These are phyloP conservation scores for Tolypocladium tropicale DNA, from an alignment of 2,329 filamentous ascomycete species.

Conservation along the genomic window DNA sequence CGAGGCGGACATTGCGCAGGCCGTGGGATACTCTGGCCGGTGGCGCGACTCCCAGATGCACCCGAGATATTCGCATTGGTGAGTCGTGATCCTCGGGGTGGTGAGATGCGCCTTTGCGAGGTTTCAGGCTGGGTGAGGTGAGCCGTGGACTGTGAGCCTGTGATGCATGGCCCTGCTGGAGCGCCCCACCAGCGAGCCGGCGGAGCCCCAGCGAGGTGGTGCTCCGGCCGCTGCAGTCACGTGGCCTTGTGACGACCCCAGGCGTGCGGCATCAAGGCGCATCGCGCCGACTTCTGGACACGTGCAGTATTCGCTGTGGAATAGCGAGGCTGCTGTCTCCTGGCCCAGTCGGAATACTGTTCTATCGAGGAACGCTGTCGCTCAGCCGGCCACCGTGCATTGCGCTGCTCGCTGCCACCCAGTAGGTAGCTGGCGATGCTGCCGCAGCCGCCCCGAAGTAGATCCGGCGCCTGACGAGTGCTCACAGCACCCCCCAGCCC, in stretches of 20 bases:
- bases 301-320: neutral
- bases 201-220: neutral
- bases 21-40: slow-evolving; percentile 10
- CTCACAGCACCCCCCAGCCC: neutral
- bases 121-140: neutral
- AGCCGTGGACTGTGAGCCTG: neutral
- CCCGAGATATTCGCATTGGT: slow-evolving; percentile 5
- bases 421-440: slow-evolving; percentile 2
- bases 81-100: neutral
- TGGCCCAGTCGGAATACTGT: neutral
- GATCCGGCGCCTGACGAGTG: slow-evolving; percentile 5
- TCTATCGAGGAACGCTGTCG: neutral
- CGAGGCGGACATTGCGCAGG: slow-evolving; percentile 26
- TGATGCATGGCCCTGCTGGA: neutral
- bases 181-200: slow-evolving; percentile 1
- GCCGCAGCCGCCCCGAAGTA: slow-evolving; percentile 5
- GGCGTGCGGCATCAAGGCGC: neutral
- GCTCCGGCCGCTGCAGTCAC: neutral
- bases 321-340: neutral
- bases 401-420: neutral
- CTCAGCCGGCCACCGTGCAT: neutral
- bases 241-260: neutral
- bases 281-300: neutral
- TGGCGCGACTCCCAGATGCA: slow-evolving; percentile 6
- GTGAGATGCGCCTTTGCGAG: neutral